Evolutionary conservation across 345 rosid genomes (phyloP).

Genomic region (Populus deltoides): DNA sequence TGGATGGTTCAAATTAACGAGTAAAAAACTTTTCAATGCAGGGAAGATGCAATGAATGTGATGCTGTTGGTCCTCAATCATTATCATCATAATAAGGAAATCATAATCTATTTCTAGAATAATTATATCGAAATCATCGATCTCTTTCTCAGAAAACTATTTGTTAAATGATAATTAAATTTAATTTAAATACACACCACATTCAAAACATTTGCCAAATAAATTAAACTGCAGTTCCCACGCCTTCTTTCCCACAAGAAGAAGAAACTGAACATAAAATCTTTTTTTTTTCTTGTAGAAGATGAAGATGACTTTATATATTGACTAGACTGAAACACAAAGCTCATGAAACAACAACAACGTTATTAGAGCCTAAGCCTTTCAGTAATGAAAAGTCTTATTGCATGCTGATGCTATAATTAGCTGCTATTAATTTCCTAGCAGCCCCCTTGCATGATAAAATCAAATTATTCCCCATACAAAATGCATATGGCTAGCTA

Average conservation of each 20-base stretch:
- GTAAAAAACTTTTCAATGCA: background rate
- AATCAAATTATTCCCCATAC: background rate
- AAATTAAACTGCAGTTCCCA: background rate
- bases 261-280: too few species aligned
- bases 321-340: too few species aligned
- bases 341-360: too few species aligned
- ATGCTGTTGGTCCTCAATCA: slow-evolving; percentile 5
- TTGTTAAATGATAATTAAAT: background rate
- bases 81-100: slow-evolving; percentile 10
- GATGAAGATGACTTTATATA: too few species aligned
- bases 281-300: too few species aligned
- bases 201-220: background rate
- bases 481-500: background rate
- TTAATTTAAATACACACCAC: background rate
- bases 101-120: background rate
- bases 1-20: background rate
- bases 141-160: background rate
- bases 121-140: background rate
- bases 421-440: background rate
- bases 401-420: background rate
- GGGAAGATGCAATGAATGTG: slow-evolving; percentile 20
- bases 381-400: background rate
- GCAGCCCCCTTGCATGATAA: background rate
- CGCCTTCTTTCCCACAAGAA: background rate
- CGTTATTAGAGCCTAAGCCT: too few species aligned